Base-by-base conservation (phyloP, 208 protist species). In the Crithidia fasciculata region DNA sequence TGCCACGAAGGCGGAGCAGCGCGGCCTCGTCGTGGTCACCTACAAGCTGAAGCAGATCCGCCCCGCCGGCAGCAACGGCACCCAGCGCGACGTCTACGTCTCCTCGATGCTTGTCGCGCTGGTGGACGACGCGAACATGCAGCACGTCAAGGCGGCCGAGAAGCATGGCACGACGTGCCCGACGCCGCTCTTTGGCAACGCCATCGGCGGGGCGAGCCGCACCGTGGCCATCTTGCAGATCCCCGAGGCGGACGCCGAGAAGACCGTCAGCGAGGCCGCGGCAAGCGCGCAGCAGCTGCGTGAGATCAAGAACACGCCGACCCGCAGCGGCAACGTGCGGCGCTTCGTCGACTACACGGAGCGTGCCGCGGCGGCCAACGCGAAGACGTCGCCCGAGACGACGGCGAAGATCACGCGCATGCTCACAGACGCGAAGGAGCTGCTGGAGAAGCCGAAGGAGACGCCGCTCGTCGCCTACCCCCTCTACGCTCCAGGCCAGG, bases 261-360 rank as follows among this genome's bases (percentile, higher is more conserved):
- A 64, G 67, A 37, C 36, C 45, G 55, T 80, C 50, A 70, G 78
- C 61, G 80, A 72, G 10, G 69, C 74, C 44, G 18, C 53, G 36
- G 47, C 60, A 5, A 53, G 53, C 55, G 54, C 69, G 37, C 67
- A 71, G 74, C 18, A 28, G 45, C 62, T 92, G 47, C 80, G 85
- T 55, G 65, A 80, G 57, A 79, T 92, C 53, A 87, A 78, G 71
- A 95, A 95, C 73, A 80, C 74, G 28, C 65, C 71, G 40, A 89
- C 87, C 16, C 89, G 89, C 70, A 95, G 89, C 55, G 89, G 89
- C 69, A 95, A 95, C 70, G 72, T 95, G 41, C 83, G 84, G 76
- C 89, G 86, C 53, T 95, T 95, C 72, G 76, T 91, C 44, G 87
- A 95, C 61, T 92, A 84, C 69, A 91, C 85, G 54, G 82, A 82